Base-by-base conservation (phyloP, 2,329 filamentous ascomycete species). In the Neofusicoccum kwambonambiense region DNA sequence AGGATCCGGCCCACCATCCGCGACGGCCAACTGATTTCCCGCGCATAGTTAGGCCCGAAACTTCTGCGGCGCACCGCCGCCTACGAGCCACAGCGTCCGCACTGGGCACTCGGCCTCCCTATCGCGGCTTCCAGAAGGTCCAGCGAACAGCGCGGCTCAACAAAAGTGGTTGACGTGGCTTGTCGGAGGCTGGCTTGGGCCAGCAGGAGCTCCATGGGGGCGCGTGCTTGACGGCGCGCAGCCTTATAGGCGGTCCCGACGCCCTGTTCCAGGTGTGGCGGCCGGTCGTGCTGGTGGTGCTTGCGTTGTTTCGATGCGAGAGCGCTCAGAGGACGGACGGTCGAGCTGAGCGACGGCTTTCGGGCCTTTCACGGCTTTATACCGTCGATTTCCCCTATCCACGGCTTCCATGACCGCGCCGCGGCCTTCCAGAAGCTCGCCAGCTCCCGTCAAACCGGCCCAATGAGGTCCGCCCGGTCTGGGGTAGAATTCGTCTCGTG, bases 331-430 rank as follows among this genome's bases (percentile, higher is more conserved):
- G 42, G 50, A 52, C 31, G 17, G 50, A 45, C 41, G 22, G 4
- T 42, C 9, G 22, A 51, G 50, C 13, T 34, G 54, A 17, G 39
- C 27, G 13, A 5, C 11, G 17, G 37, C 31, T 35, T 60, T 60
- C 56, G 56, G 56, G 56, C 56, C 56, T 45, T 60, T 27, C 56
- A 47, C 56, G 56, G 56, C 56, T 60, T 60, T 60, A 60, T 60
- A 47, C 56, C 56, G 41, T 60, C 42, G 41, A 60, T 60, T 45
- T 45, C 56, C 56, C 56, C 42, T 60, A 60, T 60, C 41, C 54
- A 45, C 39, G 19, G 54, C 56, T 58, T 45, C 35, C 39, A 45
- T 58, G 19, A 15, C 49, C 49, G 22, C 22, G 22, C 27, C 27
- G 27, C 31, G 4, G 50, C 15, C 27, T 60, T 60, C 56, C 27